These are phyloP conservation scores for Mycena crocata DNA, from an alignment of 768 basidiomycete species.

Conservation along the genomic window DNA sequence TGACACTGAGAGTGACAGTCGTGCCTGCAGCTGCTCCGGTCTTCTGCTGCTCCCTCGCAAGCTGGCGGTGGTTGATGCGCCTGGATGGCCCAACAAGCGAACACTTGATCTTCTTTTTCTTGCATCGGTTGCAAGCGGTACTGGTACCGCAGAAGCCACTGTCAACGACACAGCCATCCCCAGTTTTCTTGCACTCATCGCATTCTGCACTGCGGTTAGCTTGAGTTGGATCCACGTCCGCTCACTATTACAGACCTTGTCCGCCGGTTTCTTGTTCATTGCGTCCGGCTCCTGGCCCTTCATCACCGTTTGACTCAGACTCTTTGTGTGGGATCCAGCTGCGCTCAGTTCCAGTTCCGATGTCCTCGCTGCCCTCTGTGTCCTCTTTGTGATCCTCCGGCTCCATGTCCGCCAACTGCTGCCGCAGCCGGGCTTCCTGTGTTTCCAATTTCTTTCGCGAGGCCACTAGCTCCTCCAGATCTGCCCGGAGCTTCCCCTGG, in stretches of 20 bases:
- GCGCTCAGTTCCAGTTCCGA: not conserved
- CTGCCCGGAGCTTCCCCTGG: not conserved
- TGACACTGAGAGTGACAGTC: not conserved
- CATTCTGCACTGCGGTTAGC: not conserved
- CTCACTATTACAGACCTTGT: not conserved
- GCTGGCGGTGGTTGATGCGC: not conserved
- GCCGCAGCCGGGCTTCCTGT: not conserved
- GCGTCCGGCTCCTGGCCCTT: too few relatives aligned
- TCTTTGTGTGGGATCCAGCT: not conserved
- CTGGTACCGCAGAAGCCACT: not conserved
- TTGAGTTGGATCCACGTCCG: not conserved
- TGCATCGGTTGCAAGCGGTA: not conserved
- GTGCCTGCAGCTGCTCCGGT: not conserved
- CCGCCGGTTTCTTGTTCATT: not conserved
- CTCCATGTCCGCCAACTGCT: not conserved
- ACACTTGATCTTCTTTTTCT: not conserved
- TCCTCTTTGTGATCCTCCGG: not conserved
- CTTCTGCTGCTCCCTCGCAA: not conserved
- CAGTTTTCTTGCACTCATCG: not conserved
- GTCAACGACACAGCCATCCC: not conserved
- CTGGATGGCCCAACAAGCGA: not conserved
- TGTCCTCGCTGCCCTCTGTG: not conserved
- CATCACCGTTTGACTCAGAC: too few relatives aligned
- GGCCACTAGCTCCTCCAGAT: not conserved
- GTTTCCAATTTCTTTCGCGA: not conserved